phyloP scores from a whole-genome alignment of 768 basidiomycete species.

The Russula foetens region DNA sequence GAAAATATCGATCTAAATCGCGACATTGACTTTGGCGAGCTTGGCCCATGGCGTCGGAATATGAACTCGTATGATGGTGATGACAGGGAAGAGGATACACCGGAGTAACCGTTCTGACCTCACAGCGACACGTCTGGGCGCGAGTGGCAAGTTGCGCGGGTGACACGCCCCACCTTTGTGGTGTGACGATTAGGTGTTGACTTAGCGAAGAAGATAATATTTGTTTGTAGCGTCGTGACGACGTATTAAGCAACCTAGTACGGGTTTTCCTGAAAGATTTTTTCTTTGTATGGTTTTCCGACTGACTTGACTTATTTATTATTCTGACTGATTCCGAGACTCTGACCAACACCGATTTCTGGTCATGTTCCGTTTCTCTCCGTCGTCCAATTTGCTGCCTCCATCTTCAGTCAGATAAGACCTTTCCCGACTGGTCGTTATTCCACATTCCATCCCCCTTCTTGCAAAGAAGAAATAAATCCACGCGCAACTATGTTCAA shows the following conservation, averaged over 20 bases:
- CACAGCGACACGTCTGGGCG: neutral
- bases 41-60: conserved; percentile 21
- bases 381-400: neutral
- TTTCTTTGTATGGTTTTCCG: neutral
- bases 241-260: conserved; percentile 10
- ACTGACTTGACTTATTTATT: neutral
- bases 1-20: conserved; percentile 42
- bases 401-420: neutral
- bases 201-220: neutral
- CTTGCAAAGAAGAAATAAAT: neutral
- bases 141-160: neutral
- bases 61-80: conserved; percentile 18
- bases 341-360: neutral
- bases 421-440: neutral
- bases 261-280: neutral
- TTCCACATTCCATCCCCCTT: neutral
- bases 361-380: neutral
- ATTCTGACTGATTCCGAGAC: neutral
- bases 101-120: conserved; percentile 6
- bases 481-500: neutral
- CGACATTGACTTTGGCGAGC: conserved; percentile 53
- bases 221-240: conserved; percentile 7
- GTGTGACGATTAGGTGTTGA: conserved; percentile 1
- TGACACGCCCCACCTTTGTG: neutral
- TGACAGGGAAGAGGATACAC: conserved; percentile 14